phyloP scores from a whole-genome alignment of 371 early-diverging fungal species.

The Rhizopus microsporus region DNA sequence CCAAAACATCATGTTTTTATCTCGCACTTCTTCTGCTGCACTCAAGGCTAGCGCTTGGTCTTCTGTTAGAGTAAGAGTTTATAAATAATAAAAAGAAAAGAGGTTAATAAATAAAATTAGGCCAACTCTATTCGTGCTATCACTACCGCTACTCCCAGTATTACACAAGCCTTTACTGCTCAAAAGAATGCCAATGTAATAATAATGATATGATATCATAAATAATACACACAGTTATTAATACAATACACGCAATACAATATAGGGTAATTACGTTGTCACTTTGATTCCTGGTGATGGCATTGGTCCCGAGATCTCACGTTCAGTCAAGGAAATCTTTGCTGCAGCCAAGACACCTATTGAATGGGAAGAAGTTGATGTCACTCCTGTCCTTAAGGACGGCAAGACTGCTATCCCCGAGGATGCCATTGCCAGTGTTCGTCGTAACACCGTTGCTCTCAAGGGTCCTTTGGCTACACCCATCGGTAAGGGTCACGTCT shows the following conservation, averaged over 20 bases:
- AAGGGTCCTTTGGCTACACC: slow-evolving; percentile 98
- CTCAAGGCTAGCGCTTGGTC: slow-evolving; percentile 36
- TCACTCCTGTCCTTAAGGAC: slow-evolving; percentile 89
- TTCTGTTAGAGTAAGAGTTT: slow-evolving; percentile 29
- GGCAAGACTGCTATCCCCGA: slow-evolving; percentile 94
- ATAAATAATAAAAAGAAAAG: not conserved
- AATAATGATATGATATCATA: not conserved
- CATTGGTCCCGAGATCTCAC: slow-evolving; percentile 98
- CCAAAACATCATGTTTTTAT: slow-evolving; percentile 31
- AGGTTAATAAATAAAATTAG: slow-evolving; percentile 14
- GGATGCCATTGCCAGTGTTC: slow-evolving; percentile 87
- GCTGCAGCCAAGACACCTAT: slow-evolving; percentile 93
- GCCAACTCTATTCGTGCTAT: slow-evolving; percentile 48
- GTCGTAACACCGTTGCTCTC: slow-evolving; percentile 93
- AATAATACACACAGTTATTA: not conserved
- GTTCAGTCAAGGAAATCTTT: slow-evolving; percentile 92
- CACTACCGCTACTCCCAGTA: slow-evolving; percentile 57
- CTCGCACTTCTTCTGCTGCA: slow-evolving; percentile 36
- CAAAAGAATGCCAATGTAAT: slow-evolving; percentile 70
- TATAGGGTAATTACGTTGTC: slow-evolving; percentile 81
- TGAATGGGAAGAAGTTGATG: slow-evolving; percentile 95
- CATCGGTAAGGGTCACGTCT: slow-evolving; percentile 98
- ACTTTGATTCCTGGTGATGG: slow-evolving; percentile 98
- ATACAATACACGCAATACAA: not conserved
- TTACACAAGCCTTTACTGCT: slow-evolving; percentile 65